Conservation (phyloP, 306 rosid species). For the Fragaria nilgerrensis region DNA sequence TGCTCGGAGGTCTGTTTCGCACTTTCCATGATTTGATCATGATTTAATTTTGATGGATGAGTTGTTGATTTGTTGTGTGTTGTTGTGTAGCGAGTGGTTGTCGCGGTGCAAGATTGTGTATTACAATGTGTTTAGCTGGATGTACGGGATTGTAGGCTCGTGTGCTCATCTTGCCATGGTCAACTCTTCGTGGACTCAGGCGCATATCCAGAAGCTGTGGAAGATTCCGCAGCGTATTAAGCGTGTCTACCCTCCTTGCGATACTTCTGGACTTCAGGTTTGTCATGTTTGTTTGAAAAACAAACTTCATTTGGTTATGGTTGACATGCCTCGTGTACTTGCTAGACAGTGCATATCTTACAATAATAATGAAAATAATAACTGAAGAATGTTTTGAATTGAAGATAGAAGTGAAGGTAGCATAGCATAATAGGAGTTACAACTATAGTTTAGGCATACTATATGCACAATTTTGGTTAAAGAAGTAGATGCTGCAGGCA, state of each 20-base stretch:
- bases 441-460: not conserved
- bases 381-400: not conserved
- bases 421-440: not conserved
- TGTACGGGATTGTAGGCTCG: conserved; percentile 82
- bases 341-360: not conserved
- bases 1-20: conserved; percentile 69
- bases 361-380: too few species aligned
- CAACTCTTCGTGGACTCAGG: conserved; percentile 91
- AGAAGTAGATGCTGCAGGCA: not conserved
- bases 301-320: not conserved
- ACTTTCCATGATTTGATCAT: too few species aligned
- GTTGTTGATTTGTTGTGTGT: conserved; percentile 15
- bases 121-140: conserved; percentile 70
- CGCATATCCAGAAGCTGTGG: conserved; percentile 85
- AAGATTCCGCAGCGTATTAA: conserved; percentile 60
- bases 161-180: conserved; percentile 95
- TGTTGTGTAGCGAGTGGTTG: conserved; percentile 73
- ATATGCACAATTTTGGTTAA: not conserved
- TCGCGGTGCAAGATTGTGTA: conserved; percentile 72
- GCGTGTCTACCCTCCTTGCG: conserved; percentile 95
- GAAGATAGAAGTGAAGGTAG: not conserved
- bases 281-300: conserved; percentile 1
- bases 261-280: conserved; percentile 91
- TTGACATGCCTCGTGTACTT: not conserved
- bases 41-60: not conserved